phyloP scores from a whole-genome alignment of 2,329 filamentous ascomycete genomes.

The Fusarium heterosporum region DNA sequence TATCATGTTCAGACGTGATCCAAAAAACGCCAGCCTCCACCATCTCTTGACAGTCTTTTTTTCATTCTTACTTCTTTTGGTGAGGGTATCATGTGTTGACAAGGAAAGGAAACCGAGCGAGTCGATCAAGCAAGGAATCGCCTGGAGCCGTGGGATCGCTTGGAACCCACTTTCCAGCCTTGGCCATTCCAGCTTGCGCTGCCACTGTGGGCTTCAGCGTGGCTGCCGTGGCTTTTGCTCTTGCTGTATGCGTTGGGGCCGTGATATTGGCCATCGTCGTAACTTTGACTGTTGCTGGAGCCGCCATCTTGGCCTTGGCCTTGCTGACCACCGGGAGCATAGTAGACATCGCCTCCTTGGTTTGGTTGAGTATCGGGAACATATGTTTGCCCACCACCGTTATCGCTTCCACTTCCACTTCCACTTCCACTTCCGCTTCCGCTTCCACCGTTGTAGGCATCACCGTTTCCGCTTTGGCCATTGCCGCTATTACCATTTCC shows the following conservation, averaged over 20 bases:
- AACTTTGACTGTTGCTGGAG: constrained; percentile 5
- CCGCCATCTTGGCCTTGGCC: background rate
- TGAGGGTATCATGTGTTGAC: constrained; percentile 27
- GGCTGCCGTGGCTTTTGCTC: background rate
- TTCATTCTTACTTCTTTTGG: background rate
- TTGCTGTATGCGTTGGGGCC: constrained; percentile 20
- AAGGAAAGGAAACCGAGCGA: constrained; percentile 4
- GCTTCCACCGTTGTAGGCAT: background rate
- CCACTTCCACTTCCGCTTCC: background rate
- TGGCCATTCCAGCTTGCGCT: constrained; percentile 20
- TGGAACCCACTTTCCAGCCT: constrained; percentile 25
- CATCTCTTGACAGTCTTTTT: constrained; percentile 1
- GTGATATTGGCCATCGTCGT: constrained; percentile 26
- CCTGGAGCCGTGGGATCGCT: constrained; percentile 27
- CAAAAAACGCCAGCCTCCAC: constrained; percentile 25
- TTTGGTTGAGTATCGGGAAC: background rate
- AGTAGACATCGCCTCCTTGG: constrained; percentile 4
- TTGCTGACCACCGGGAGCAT: constrained; percentile 4
- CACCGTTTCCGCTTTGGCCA: constrained; percentile 13
- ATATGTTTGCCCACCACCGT: background rate
- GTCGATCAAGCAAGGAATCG: constrained; percentile 37
- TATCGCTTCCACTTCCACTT: background rate
- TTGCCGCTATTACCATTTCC: constrained; percentile 15
- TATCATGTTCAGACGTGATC: constrained; percentile 14
- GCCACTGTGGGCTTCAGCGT: constrained; percentile 7